A percentile compares a stretch with the other conserved stretches of the same genome.
Evolutionary conservation across 2,329 filamentous ascomycete species (phyloP).

Genomic region (Delphinella strobiligena): DNA sequence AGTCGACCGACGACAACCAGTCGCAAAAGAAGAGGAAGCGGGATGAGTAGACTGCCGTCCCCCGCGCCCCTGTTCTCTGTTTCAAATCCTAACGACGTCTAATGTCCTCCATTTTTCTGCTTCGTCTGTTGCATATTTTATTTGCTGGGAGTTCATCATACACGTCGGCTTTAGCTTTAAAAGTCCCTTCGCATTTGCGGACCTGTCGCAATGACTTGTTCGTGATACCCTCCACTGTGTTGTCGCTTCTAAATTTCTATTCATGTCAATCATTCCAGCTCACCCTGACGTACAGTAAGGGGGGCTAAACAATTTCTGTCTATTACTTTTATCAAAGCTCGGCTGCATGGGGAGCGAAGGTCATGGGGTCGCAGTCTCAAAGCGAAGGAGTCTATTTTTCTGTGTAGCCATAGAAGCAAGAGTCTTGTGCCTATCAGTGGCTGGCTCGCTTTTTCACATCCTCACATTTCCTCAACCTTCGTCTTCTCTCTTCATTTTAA

Average conservation of each 20-base stretch:
- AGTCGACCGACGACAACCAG: constrained; percentile 18
- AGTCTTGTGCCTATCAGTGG: neutral
- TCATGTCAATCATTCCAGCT: neutral
- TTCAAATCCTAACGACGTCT: too few relatives aligned
- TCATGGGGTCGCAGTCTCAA: too few relatives aligned
- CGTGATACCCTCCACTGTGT: neutral
- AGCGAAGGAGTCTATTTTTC: too few relatives aligned
- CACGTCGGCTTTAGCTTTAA: too few relatives aligned
- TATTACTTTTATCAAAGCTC: neutral
- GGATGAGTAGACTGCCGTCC: constrained; percentile 30
- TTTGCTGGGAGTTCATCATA: too few relatives aligned
- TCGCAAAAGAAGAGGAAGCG: constrained; percentile 32
- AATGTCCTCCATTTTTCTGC: too few relatives aligned
- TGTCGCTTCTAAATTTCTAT: neutral
- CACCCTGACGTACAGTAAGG: neutral
- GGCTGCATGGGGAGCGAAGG: neutral
- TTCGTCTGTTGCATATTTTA: neutral
- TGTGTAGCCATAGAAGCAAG: neutral
- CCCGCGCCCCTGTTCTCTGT: too few relatives aligned
- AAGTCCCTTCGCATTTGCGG: neutral
- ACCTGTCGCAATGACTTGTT: neutral
- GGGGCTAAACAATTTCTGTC: neutral
- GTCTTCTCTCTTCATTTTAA: neutral
- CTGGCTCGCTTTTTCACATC: neutral
- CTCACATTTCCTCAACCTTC: neutral